Percentiles rank a stretch among this genome's conserved stretches.
These are phyloP conservation scores for Rubia tinctorum DNA, from an alignment of 305 asterid species.

Conservation along the genomic window DNA sequence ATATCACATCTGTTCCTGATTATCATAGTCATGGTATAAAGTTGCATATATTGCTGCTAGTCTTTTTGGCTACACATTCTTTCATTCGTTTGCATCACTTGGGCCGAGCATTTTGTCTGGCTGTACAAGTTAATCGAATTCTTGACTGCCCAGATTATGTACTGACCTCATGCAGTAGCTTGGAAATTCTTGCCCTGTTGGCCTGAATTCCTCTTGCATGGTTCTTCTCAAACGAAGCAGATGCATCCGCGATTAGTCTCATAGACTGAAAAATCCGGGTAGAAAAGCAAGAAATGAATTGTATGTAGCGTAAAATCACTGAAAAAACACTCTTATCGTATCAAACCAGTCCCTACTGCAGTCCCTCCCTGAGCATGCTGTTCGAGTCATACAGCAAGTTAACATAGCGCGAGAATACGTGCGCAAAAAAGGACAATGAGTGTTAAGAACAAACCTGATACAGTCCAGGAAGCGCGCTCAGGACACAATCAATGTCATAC, in stretches of 20 bases:
- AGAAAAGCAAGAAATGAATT: background rate
- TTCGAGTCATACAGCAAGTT: constrained; percentile 26
- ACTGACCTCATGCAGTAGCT: constrained; percentile 78
- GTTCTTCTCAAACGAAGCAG: constrained; percentile 90
- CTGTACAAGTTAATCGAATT: constrained; percentile 72
- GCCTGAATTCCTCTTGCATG: constrained; percentile 92
- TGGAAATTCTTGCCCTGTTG: constrained; percentile 71
- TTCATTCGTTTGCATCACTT: constrained; percentile 14
- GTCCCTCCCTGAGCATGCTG: constrained; percentile 99
- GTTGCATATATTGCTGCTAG: too few species aligned
- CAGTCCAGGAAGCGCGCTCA: constrained; percentile 81
- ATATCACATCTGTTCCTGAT: background rate
- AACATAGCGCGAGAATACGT: constrained; percentile 22
- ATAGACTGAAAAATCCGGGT: constrained; percentile 41
- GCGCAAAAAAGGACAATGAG: constrained; percentile 2
- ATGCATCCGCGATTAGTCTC: constrained; percentile 93
- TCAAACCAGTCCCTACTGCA: constrained; percentile 96
- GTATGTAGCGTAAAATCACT: background rate
- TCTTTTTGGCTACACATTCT: background rate
- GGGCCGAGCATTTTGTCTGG: constrained; percentile 92
- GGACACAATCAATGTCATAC: constrained; percentile 82
- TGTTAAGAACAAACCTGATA: constrained; percentile 54
- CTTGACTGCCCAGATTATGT: constrained; percentile 38
- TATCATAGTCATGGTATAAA: background rate
- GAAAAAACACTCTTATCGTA: too few species aligned